Conservation (phyloP, 208 protist genomes). For the Acanthamoeba lenticulata region DNA sequence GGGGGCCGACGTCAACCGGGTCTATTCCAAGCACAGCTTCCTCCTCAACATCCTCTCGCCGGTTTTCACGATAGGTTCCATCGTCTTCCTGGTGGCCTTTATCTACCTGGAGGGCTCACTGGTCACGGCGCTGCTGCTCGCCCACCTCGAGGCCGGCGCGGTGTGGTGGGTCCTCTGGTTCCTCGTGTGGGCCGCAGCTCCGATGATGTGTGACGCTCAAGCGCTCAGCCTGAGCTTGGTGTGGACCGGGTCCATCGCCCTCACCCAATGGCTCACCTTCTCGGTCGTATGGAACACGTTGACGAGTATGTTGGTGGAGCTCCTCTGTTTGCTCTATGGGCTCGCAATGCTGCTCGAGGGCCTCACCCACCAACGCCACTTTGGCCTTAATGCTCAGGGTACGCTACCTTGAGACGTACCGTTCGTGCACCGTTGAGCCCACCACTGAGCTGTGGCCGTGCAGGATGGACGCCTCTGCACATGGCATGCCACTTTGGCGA, state of each 20-base stretch:
- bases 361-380: not conserved
- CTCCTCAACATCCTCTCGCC: not conserved
- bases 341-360: not conserved
- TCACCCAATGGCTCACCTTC: not conserved
- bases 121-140: not conserved
- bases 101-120: not conserved
- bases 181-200: not conserved
- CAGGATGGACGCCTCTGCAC: not conserved
- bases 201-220: not conserved
- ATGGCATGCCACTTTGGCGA: not conserved
- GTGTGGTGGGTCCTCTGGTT: not conserved
- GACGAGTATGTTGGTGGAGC: not conserved
- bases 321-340: not conserved
- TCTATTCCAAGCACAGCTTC: not conserved
- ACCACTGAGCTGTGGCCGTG: not conserved
- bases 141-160: not conserved
- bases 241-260: not conserved
- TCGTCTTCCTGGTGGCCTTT: not conserved
- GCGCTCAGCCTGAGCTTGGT: not conserved
- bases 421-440: too few species aligned
- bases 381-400: not conserved
- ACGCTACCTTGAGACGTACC: too few species aligned
- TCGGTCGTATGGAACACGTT: not conserved
- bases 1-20: not conserved
- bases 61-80: not conserved